A percentile compares a stretch with the other conserved stretches of the same genome.
Conservation (phyloP, 306 rosid genomes). For the Cucumis sativus region DNA sequence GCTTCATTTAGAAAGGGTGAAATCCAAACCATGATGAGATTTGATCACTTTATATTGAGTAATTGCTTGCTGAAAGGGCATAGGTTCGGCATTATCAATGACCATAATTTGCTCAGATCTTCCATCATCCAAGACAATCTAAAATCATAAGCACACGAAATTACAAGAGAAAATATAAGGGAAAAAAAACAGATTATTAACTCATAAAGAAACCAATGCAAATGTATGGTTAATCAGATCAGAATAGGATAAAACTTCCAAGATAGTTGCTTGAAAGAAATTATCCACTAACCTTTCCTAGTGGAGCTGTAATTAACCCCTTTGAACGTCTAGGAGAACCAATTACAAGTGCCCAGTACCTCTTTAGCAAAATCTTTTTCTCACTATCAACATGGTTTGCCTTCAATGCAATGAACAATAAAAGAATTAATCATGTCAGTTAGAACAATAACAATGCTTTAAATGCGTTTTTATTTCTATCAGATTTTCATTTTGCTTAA, state of each 20-base stretch:
- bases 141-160: slow-evolving; percentile 16
- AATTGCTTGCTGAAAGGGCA: slow-evolving; percentile 62
- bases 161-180: neutral
- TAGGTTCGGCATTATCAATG: slow-evolving; percentile 21
- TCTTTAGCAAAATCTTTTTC: slow-evolving; percentile 49
- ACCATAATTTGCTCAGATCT: slow-evolving; percentile 64
- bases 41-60: slow-evolving; percentile 63
- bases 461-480: neutral
- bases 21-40: slow-evolving; percentile 51
- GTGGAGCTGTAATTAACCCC: slow-evolving; percentile 63
- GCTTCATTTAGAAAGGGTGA: neutral
- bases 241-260: neutral
- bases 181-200: neutral
- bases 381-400: slow-evolving; percentile 23
- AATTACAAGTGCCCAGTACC: slow-evolving; percentile 80
- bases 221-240: neutral
- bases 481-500: neutral
- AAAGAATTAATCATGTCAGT: neutral
- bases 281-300: slow-evolving; percentile 55
- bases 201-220: neutral
- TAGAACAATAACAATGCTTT: neutral
- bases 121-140: slow-evolving; percentile 81
- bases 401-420: slow-evolving; percentile 3
- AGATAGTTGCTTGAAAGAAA: neutral
- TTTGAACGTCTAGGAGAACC: slow-evolving; percentile 63